Percentiles rank a stretch among this genome's conserved stretches.
These are phyloP conservation scores for Vigna hirtella DNA, from an alignment of 306 rosid species.

Conservation along the genomic window DNA sequence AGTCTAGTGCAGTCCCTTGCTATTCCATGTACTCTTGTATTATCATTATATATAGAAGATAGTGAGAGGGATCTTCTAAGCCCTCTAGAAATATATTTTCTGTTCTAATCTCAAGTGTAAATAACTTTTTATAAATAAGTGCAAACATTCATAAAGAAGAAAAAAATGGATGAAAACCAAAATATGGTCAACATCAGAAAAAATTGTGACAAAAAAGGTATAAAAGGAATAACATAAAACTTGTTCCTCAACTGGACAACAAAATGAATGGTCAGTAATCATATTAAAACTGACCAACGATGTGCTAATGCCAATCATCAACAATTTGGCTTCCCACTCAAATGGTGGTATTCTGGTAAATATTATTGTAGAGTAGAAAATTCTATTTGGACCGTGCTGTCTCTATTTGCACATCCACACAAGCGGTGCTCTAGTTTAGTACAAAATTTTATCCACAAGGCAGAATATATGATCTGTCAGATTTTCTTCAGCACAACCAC, in stretches of 20 bases:
- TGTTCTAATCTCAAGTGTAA: no score
- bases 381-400: neutral
- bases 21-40: no score
- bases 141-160: conserved; percentile 1
- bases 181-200: conserved; percentile 8
- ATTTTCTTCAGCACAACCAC: conserved; percentile 24
- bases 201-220: conserved; percentile 2
- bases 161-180: neutral
- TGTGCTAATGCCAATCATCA: neutral
- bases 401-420: no score
- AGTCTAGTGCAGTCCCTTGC: no score
- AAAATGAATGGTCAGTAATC: conserved; percentile 2
- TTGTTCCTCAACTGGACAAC: conserved; percentile 20
- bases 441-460: conserved; percentile 20
- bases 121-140: conserved; percentile 20
- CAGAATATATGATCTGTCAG: conserved; percentile 3
- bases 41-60: no score
- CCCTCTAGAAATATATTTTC: no score
- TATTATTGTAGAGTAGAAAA: neutral
- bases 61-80: no score
- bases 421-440: neutral
- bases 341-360: neutral
- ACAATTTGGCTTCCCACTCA: neutral
- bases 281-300: neutral
- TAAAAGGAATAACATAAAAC: conserved; percentile 12